Evolutionary conservation across 345 rosid species (phyloP), one percentile per base, ranked within the genome.

Genomic region (Salix dunnii): DNA sequence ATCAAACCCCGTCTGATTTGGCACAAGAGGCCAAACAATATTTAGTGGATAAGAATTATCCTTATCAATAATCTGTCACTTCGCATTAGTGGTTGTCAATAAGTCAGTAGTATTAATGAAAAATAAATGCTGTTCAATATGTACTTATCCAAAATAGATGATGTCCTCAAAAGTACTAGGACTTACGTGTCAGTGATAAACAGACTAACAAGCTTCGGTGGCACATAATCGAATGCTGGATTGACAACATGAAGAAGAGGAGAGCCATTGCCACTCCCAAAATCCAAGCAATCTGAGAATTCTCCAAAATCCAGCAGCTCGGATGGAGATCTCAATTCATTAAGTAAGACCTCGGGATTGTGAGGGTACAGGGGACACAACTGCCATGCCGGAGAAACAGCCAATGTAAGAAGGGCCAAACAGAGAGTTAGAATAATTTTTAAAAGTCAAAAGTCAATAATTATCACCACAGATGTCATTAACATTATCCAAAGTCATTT

Each of bases 111-210:
- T 23, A 21, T 53, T 53, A 53, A 53, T 20, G 2, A 7, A 53
- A 53, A 53, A 53, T 21, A 53, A 53, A 53, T 18, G n/a, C 9
- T 7, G 23, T 20, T 53, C 9, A 0, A 51, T 51, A 7, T 51
- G 9, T 51, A 73, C 27, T 18, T 27, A 35, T 62, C 25, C 14
- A 74, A 38, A 31, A 13, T 11, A 20, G 11, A 18, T 61, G 43
- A 53, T 78, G 23, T 68, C 70, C 36, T 36, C 28, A 51, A 78
- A 49, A 33, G 78, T 31, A 68, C 77, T 46, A 36, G 38, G 76
- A 88, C 99, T 92, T 89, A 94, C 97, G 93, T 96, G 77, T 94
- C 99, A 71, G 99, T 96, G 60, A 96, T 92, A 74, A 94, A 96
- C 78, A 94, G 92, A 79, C 97, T 96, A 83, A 96, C 97, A 82